Conservation (phyloP, 495 filamentous ascomycete genomes). For the Hypoxylon cercidicola region DNA sequence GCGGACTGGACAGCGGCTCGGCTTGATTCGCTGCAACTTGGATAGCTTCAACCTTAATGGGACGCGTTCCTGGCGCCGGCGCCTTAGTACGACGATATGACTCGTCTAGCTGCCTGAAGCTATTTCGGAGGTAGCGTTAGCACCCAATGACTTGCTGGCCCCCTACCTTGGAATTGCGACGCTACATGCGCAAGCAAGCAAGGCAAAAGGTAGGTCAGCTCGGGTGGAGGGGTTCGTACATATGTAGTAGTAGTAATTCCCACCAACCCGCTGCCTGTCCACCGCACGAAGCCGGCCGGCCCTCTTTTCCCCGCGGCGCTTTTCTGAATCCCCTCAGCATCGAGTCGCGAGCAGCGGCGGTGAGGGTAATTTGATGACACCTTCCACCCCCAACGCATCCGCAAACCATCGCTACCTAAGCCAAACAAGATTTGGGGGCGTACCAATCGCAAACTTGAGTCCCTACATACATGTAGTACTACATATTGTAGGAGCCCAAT, state of each 20-base stretch:
- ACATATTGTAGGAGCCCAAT: too few species aligned
- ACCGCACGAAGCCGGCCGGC: neutral
- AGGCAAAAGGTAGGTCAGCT: neutral
- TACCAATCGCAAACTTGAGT: neutral
- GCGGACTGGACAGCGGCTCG: neutral
- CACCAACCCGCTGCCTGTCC: too few species aligned
- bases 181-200: neutral
- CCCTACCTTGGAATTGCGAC: neutral
- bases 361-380: constrained; percentile 7
- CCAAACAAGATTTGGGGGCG: neutral
- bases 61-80: constrained; percentile 29
- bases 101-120: constrained; percentile 8
- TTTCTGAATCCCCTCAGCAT: constrained; percentile 13
- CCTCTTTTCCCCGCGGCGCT: constrained; percentile 14
- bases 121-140: constrained; percentile 11
- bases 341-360: neutral
- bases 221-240: too few species aligned
- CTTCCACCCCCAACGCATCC: constrained; percentile 5
- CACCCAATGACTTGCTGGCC: constrained; percentile 24
- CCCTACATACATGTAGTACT: neutral
- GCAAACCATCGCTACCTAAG: neutral
- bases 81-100: neutral
- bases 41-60: constrained; percentile 12
- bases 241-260: too few species aligned
- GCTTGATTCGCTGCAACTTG: constrained; percentile 9